Percentiles rank a stretch among this genome's conserved stretches.
Conservation (phyloP, 192 early-diverging fungal genomes). For the Podila epigama region DNA sequence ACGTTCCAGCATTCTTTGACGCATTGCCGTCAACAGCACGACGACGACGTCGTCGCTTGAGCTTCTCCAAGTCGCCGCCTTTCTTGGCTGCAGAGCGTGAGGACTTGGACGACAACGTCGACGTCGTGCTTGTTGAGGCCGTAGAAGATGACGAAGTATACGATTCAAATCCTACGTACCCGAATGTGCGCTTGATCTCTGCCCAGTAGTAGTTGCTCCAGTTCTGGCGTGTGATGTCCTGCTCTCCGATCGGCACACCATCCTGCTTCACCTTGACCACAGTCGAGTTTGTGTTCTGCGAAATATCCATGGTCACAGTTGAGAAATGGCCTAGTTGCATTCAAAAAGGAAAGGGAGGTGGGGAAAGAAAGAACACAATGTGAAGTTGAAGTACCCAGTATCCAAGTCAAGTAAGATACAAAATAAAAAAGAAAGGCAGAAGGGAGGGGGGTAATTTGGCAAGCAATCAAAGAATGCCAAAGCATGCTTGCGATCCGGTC, state of each 20-base stretch:
- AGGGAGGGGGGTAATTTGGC: too few relatives aligned
- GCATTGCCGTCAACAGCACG: constrained; percentile 4
- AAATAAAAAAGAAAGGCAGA: background rate
- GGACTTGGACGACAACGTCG: constrained; percentile 28
- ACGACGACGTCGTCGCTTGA: constrained; percentile 24
- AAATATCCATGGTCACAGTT: constrained; percentile 77
- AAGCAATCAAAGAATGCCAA: too few relatives aligned
- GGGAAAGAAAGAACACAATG: too few relatives aligned
- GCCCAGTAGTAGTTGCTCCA: constrained; percentile 96
- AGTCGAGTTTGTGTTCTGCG: constrained; percentile 72
- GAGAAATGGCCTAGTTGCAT: constrained; percentile 75
- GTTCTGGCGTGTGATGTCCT: constrained; percentile 83
- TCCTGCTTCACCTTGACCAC: constrained; percentile 78
- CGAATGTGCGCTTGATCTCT: constrained; percentile 89
- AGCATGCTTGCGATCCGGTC: too few relatives aligned
- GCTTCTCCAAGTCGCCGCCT: background rate
- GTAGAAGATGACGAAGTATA: constrained; percentile 18
- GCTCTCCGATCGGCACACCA: constrained; percentile 88
- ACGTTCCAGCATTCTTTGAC: constrained; percentile 7
- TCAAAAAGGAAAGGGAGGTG: background rate
- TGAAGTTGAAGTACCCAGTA: too few relatives aligned
- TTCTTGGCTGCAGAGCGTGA: too few relatives aligned
- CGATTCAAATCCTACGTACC: constrained; percentile 65
- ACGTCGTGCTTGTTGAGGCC: constrained; percentile 7
- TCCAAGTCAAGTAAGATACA: too few relatives aligned